phyloP scores from a whole-genome alignment of 495 filamentous ascomycete species.

The Physcia stellaris region DNA sequence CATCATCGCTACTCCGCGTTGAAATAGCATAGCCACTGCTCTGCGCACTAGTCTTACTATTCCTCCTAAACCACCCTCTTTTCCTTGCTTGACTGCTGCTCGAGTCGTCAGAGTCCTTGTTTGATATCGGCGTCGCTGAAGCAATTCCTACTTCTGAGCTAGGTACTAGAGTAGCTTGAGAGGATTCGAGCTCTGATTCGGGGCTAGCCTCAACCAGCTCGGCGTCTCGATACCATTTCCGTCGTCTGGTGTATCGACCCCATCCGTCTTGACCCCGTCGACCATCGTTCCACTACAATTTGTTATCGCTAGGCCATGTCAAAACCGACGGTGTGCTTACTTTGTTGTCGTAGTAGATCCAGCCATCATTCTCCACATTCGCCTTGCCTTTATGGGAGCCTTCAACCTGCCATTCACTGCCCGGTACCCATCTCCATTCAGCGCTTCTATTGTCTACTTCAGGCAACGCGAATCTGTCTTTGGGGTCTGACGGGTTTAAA shows the following conservation, averaged over 20 bases:
- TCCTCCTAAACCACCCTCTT: conserved; percentile 19
- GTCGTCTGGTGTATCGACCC: conserved; percentile 83
- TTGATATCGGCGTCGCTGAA: conserved; percentile 20
- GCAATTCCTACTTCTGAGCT: conserved; percentile 11
- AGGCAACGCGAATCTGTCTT: conserved; percentile 74
- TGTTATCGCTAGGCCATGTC: conserved; percentile 4
- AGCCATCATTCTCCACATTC: conserved; percentile 51
- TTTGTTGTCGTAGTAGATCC: conserved; percentile 98
- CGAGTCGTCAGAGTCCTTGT: conserved; percentile 9
- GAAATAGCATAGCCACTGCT: conserved; percentile 28
- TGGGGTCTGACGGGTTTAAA: conserved; percentile 61
- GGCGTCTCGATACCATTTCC: conserved; percentile 94
- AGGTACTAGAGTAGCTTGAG: conserved; percentile 22
- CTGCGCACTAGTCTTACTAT: conserved; percentile 14
- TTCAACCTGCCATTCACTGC: conserved; percentile 78
- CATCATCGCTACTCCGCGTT: conserved; percentile 32
- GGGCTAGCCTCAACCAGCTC: conserved; percentile 70
- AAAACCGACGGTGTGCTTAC: conserved; percentile 29
- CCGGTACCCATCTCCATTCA: conserved; percentile 78
- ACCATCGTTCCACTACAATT: conserved; percentile 84
- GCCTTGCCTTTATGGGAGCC: conserved; percentile 45
- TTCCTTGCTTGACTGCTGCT: conserved; percentile 22
- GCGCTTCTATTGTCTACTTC: conserved; percentile 71
- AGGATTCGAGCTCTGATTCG: conserved; percentile 24
- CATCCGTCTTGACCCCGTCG: conserved; percentile 81